These are phyloP conservation scores for Pilobolus umbonatus DNA, from an alignment of 192 early-diverging fungal genomes.

Conservation along the genomic window DNA sequence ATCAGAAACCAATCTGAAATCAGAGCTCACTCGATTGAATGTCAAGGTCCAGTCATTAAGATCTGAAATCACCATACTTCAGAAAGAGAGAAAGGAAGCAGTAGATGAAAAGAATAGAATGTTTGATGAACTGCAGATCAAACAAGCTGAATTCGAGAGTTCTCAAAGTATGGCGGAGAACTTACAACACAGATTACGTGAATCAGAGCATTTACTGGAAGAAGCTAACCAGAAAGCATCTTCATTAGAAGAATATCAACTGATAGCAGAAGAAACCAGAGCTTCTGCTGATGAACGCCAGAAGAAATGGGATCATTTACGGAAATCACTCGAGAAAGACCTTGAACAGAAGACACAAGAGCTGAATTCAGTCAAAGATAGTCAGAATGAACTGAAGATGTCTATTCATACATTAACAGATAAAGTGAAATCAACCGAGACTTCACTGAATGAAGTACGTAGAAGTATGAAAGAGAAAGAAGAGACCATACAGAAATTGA, in stretches of 20 bases:
- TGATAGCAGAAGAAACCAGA: conserved; percentile 31
- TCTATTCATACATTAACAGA: no score
- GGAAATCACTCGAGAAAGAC: conserved; percentile 34
- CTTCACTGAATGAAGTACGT: no score
- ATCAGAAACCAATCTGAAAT: conserved; percentile 27
- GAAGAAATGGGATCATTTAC: conserved; percentile 26
- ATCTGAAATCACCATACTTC: conserved; percentile 35
- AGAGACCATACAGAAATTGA: no score
- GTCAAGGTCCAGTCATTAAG: conserved; percentile 22
- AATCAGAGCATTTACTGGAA: conserved; percentile 39
- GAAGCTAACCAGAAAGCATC: conserved; percentile 47
- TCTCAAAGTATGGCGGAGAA: conserved; percentile 54
- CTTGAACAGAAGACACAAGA: conserved; percentile 38
- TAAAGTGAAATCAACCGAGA: no score
- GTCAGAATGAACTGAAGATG: conserved; percentile 21
- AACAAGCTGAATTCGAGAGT: conserved; percentile 56
- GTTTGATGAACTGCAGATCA: conserved; percentile 55
- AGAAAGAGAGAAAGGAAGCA: conserved; percentile 43
- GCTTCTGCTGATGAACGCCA: conserved; percentile 36
- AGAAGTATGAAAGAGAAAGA: no score
- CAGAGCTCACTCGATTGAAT: conserved; percentile 35
- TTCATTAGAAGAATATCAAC: conserved; percentile 50
- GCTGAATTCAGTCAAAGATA: conserved; percentile 15
- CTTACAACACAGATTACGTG: conserved; percentile 48
- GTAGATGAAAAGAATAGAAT: conserved; percentile 40